Conservation (phyloP, 345 rosid species). For the Populus euphratica region DNA sequence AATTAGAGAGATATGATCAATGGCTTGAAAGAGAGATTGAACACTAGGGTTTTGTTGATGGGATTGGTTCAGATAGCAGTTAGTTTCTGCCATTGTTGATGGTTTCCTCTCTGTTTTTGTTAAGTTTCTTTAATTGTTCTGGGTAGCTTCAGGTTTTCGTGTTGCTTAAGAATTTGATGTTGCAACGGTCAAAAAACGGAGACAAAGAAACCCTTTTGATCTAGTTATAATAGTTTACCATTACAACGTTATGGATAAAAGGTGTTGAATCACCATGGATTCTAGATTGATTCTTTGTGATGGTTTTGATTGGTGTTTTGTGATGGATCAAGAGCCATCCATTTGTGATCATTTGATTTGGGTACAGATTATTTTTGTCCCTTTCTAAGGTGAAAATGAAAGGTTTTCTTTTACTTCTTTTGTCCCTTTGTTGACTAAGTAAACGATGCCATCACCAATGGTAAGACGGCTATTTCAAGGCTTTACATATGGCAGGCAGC, state of each 20-base stretch:
- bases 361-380: too few relatives aligned
- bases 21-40: constrained; percentile 35
- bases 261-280: constrained; percentile 31
- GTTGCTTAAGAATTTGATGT: constrained; percentile 10
- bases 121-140: constrained; percentile 11
- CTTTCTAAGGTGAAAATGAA: too few relatives aligned
- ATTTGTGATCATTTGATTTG: background rate
- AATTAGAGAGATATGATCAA: constrained; percentile 62
- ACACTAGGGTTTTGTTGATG: constrained; percentile 26
- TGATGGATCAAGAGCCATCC: background rate
- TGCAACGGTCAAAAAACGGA: constrained; percentile 48
- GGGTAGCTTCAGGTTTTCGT: background rate
- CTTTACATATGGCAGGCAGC: constrained; percentile 13
- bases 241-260: constrained; percentile 29
- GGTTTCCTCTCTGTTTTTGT: background rate
- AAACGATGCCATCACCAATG: background rate
- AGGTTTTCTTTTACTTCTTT: too few relatives aligned
- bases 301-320: background rate
- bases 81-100: constrained; percentile 37
- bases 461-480: constrained; percentile 5
- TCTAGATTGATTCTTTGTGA: constrained; percentile 15
- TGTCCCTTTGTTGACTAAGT: too few relatives aligned
- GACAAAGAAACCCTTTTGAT: constrained; percentile 5
- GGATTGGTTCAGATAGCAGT: constrained; percentile 20
- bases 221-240: background rate